Evolutionary conservation across 2,329 filamentous ascomycete species (phyloP).

Genomic region (Xylaria sp.): DNA sequence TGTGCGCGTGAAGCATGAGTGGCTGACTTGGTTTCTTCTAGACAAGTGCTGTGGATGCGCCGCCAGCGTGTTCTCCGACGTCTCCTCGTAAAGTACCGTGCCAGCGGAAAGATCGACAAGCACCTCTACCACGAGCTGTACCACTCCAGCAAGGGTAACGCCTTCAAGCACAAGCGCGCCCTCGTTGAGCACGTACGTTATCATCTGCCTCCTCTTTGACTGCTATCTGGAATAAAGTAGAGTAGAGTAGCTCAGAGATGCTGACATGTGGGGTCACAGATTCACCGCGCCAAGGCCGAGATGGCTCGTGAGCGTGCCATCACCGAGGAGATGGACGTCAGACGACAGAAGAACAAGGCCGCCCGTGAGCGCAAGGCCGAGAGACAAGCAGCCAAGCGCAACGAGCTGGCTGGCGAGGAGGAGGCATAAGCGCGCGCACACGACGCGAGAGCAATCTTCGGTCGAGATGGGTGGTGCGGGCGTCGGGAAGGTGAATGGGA

Average conservation of each 20-base stretch:
- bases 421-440: conserved; percentile 56
- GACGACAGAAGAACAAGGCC: conserved; percentile 99
- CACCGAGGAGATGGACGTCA: conserved; percentile 99
- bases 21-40: conserved; percentile 54
- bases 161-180: conserved; percentile 99
- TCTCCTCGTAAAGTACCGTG: conserved; percentile 99
- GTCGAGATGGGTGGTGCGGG: conserved; percentile 15
- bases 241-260: conserved; percentile 7
- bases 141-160: conserved; percentile 99
- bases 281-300: conserved; percentile 99
- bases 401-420: conserved; percentile 80
- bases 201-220: not conserved
- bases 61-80: conserved; percentile 98
- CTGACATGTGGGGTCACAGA: conserved; percentile 65
- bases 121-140: conserved; percentile 99
- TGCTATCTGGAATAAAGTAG: no score
- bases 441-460: conserved; percentile 9
- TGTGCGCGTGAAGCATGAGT: not conserved
- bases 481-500: conserved; percentile 39
- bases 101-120: conserved; percentile 99
- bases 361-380: conserved; percentile 98
- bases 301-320: conserved; percentile 94
- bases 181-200: conserved; percentile 98
- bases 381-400: conserved; percentile 90
- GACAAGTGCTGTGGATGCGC: conserved; percentile 99